Conservation (phyloP, 441 rosid species). For the Jatropha podagrica region DNA sequence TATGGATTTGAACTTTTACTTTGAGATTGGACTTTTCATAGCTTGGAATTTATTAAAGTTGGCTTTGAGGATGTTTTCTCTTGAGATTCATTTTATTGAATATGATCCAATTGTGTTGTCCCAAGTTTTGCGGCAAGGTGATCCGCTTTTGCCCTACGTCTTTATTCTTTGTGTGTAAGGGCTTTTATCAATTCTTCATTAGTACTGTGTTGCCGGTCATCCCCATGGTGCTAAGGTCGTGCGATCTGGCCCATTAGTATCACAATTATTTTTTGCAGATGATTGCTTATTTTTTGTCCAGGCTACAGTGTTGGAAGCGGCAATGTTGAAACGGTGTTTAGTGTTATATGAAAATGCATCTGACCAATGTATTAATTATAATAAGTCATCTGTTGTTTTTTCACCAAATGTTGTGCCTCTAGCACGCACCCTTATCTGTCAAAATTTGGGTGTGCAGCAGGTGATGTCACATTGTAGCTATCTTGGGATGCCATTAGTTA, state of each 20-base stretch:
- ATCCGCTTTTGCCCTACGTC: neutral
- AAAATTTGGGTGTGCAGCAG: neutral
- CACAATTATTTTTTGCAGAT: constrained; percentile 2
- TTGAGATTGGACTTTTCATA: no score
- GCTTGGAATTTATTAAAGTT: neutral
- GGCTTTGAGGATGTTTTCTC: neutral
- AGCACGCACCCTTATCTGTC: neutral
- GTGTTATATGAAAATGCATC: neutral
- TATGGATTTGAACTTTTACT: no score
- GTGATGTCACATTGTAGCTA: neutral
- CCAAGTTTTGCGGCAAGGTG: neutral
- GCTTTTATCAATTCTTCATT: neutral
- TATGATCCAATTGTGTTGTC: neutral
- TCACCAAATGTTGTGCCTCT: neutral
- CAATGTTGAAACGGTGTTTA: neutral
- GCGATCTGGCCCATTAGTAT: neutral
- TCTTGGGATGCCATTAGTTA: neutral
- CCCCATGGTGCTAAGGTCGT: neutral
- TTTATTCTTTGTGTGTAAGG: neutral
- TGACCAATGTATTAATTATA: neutral
- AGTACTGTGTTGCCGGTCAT: no score
- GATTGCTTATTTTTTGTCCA: neutral
- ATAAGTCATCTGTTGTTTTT: neutral
- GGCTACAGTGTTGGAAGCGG: neutral
- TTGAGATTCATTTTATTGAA: no score